Evolutionary conservation across 768 basidiomycete species (phyloP).

Genomic region (Epithele typhae): DNA sequence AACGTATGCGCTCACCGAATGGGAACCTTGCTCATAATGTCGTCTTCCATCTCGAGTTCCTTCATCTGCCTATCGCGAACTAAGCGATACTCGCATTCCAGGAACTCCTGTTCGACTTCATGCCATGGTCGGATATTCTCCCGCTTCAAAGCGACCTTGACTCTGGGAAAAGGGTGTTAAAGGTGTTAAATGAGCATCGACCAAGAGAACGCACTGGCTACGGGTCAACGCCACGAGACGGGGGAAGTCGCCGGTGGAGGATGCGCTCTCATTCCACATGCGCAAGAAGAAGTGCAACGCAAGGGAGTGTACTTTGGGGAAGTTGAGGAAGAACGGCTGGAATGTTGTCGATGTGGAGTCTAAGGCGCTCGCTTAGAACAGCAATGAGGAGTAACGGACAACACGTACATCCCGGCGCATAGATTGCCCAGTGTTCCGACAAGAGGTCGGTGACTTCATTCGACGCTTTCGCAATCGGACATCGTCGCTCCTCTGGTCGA

Average conservation of each 20-base stretch:
- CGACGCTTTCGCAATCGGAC: slow-evolving; percentile 79
- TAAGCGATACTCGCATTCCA: slow-evolving; percentile 79
- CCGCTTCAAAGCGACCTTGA: slow-evolving; percentile 69
- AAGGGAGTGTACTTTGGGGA: slow-evolving; percentile 74
- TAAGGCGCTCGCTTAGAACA: slow-evolving; percentile 20
- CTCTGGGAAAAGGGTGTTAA: slow-evolving; percentile 51
- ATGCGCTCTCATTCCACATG: slow-evolving; percentile 89
- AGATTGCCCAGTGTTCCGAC: slow-evolving; percentile 81
- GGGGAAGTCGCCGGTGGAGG: slow-evolving; percentile 69
- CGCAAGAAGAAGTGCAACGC: slow-evolving; percentile 84
- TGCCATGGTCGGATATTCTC: slow-evolving; percentile 80
- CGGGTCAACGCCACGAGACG: slow-evolving; percentile 74
- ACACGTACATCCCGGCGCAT: slow-evolving; percentile 75
- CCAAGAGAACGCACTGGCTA: slow-evolving; percentile 65
- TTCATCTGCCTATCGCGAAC: slow-evolving; percentile 87
- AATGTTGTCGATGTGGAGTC: slow-evolving; percentile 80
- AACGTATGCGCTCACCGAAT: slow-evolving; percentile 54
- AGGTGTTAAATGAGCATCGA: neutral
- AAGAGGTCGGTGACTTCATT: slow-evolving; percentile 83
- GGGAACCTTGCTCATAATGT: slow-evolving; percentile 78
- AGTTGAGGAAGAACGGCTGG: slow-evolving; percentile 85
- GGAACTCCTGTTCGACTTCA: slow-evolving; percentile 76
- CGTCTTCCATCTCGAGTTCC: slow-evolving; percentile 85
- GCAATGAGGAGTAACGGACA: neutral
- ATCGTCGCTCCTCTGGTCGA: slow-evolving; percentile 66